Base-by-base conservation (phyloP, 495 filamentous ascomycete species). In the Jackrogersella multiformis region DNA sequence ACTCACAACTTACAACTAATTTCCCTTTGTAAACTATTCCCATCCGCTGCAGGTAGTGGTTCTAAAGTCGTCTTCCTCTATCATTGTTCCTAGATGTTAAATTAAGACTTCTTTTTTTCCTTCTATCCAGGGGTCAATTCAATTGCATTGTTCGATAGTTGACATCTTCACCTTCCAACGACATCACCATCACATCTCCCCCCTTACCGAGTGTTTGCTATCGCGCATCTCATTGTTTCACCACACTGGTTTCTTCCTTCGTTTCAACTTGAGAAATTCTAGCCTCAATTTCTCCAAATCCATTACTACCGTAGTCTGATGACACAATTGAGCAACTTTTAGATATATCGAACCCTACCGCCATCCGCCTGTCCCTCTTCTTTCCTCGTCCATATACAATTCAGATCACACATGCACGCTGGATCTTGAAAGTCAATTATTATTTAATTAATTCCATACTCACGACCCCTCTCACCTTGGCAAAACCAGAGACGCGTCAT, bases 261-360 rank as follows among this genome's bases (percentile, higher is more conserved):
- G 46, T 61, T 61, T 61, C 44, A 39, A 59, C 45, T 57, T 57
- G 24, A 10, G 42, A 32, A 41, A 9, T 21, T 42, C 48, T 12
- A 44, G 5, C 9, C 16, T 52, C 38, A 18, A 46, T 35, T 54
- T 59, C 20, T 59, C 38, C 26, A 44, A 55, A 36, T 36, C 35
- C 42, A 8, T n/a, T n/a, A n/a, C n/a, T n/a, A n/a, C n/a, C n/a
- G n/a, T 13, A 65, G 16, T 55, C 23, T 64, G 23, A 56, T 57
- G 20, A 36, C 18, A 52, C 55, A 38, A 59, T 66, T 66, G 46
- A 48, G 54, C 39, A 28, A 23, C 48, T 60, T 65, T 39, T 45
- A 60, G 13, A 59, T 64, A 23, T 20, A 39, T 21, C 53, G 54
- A 58, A 44, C 1, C 56, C 56, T 48, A 39, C 30, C 53, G 35